These are phyloP conservation scores for Plasmodium vivax DNA, from an alignment of 169 alveolate species.

Conservation along the genomic window DNA sequence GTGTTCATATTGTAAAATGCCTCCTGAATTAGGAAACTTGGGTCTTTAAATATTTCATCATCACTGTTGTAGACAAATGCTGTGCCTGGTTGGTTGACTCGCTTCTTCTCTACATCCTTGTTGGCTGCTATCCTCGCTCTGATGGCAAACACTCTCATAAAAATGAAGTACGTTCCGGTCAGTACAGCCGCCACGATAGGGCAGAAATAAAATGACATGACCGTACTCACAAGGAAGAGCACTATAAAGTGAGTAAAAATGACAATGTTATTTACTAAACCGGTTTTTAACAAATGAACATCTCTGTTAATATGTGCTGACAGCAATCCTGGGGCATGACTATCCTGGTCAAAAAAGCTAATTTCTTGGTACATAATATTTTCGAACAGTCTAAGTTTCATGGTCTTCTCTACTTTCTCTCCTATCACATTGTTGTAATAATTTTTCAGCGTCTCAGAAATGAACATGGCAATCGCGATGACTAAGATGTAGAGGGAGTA, in stretches of 20 bases:
- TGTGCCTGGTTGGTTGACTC: neutral
- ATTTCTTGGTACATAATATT: slow-evolving; percentile 74
- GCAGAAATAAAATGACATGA: slow-evolving; percentile 66
- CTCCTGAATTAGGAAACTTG: slow-evolving; percentile 54
- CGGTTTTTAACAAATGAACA: slow-evolving; percentile 73
- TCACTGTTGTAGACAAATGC: slow-evolving; percentile 13
- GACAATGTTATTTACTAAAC: slow-evolving; percentile 70
- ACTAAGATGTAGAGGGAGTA: slow-evolving; percentile 41
- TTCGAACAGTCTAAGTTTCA: slow-evolving; percentile 42
- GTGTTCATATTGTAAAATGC: slow-evolving; percentile 66
- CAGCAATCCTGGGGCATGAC: slow-evolving; percentile 47
- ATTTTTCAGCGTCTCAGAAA: slow-evolving; percentile 58
- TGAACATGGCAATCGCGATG: slow-evolving; percentile 57
- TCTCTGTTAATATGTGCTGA: slow-evolving; percentile 49
- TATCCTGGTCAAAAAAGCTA: slow-evolving; percentile 70
- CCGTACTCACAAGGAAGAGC: slow-evolving; percentile 36
- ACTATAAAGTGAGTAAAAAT: slow-evolving; percentile 63
- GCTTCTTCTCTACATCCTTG: slow-evolving; percentile 11
- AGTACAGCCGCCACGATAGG: slow-evolving; percentile 64
- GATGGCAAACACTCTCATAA: slow-evolving; percentile 27
- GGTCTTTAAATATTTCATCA: slow-evolving; percentile 68
- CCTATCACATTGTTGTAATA: slow-evolving; percentile 65
- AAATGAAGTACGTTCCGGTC: slow-evolving; percentile 29
- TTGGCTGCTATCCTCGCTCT: slow-evolving; percentile 20
- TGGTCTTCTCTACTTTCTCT: slow-evolving; percentile 53